Evolutionary conservation across 805 yeast genomes (phyloP).

Genomic region (Lipomyces spencermartinsiae): DNA sequence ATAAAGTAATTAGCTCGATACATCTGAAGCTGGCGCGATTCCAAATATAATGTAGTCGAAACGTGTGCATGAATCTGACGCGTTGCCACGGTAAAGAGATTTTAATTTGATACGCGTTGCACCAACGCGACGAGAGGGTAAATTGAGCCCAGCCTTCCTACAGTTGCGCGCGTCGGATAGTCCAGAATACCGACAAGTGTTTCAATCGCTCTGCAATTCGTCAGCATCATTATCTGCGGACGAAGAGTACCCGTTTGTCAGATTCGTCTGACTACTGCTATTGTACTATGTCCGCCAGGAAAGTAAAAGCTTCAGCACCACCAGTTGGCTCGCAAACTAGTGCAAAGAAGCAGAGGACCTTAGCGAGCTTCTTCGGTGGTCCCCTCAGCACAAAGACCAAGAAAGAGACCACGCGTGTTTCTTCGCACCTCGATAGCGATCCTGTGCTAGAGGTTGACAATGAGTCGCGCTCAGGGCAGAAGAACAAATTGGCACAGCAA

Average conservation of each 20-base stretch:
- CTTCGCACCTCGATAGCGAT: constrained; percentile 31
- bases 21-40: background rate
- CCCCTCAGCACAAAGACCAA: constrained; percentile 12
- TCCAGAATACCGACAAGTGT: no score
- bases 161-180: background rate
- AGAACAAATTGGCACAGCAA: background rate
- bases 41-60: no score
- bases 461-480: constrained; percentile 5
- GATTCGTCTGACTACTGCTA: background rate
- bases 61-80: background rate
- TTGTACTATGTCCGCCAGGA: background rate
- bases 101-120: background rate
- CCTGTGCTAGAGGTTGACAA: constrained; percentile 23
- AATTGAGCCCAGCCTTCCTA: background rate
- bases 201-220: background rate
- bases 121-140: background rate
- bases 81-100: background rate
- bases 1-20: no score
- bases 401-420: constrained; percentile 7
- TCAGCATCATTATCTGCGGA: background rate
- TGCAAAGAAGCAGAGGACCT: constrained; percentile 34
- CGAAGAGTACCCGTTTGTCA: background rate
- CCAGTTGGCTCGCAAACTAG: background rate
- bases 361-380: constrained; percentile 34
- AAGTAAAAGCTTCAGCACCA: background rate